These are phyloP conservation scores for Xylariaceae sp. DNA, from an alignment of 2,329 filamentous ascomycete species.

Conservation along the genomic window DNA sequence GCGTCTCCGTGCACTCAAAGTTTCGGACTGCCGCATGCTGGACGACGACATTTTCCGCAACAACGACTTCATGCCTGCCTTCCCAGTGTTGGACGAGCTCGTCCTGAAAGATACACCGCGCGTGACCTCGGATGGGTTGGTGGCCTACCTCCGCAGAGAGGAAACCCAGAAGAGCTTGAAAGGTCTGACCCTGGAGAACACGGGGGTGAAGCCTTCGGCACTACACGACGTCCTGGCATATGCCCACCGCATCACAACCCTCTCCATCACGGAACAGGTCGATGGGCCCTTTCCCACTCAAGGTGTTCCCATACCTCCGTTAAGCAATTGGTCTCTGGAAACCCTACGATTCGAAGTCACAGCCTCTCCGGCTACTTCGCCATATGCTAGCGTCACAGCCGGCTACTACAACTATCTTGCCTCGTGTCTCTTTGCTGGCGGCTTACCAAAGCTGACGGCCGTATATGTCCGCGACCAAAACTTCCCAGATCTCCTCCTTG, in stretches of 20 bases:
- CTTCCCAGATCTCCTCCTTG: slow-evolving; percentile 75
- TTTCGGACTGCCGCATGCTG: slow-evolving; percentile 65
- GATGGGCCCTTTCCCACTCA: slow-evolving; percentile 45
- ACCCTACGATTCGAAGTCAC: slow-evolving; percentile 82
- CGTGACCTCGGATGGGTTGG: slow-evolving; percentile 68
- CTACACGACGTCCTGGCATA: slow-evolving; percentile 58
- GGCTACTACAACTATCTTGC: slow-evolving; percentile 84
- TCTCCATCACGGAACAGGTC: slow-evolving; percentile 50
- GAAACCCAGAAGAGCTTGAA: slow-evolving; percentile 58
- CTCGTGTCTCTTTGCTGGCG: slow-evolving; percentile 71
- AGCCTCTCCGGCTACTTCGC: slow-evolving; percentile 49
- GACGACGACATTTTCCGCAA: slow-evolving; percentile 72
- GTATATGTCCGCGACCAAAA: slow-evolving; percentile 83
- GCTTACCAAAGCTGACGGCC: slow-evolving; percentile 67
- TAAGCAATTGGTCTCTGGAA: slow-evolving; percentile 65
- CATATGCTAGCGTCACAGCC: slow-evolving; percentile 50
- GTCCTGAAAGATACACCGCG: slow-evolving; percentile 67
- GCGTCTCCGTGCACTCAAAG: slow-evolving; percentile 67
- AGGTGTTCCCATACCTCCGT: slow-evolving; percentile 49
- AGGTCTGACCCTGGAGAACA: slow-evolving; percentile 66
- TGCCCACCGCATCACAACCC: slow-evolving; percentile 53
- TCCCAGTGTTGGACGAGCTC: slow-evolving; percentile 71
- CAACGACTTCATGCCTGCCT: slow-evolving; percentile 61
- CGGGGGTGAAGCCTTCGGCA: slow-evolving; percentile 61
- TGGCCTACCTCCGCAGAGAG: slow-evolving; percentile 59